phyloP scores from a whole-genome alignment of 208 protist genomes.

The Wallacemonas collosoma region DNA sequence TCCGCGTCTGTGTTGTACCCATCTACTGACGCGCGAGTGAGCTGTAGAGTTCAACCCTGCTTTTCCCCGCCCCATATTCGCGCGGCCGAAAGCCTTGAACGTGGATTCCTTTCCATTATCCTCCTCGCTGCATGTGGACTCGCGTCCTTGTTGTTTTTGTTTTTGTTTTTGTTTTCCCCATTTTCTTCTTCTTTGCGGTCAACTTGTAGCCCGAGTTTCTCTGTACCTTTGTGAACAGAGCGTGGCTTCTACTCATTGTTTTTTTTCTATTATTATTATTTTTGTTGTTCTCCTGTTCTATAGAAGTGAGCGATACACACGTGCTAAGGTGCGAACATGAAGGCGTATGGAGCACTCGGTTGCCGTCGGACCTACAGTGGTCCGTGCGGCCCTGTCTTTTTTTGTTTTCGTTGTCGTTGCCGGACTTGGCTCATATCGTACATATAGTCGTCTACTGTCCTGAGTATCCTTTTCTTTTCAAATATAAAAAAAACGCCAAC shows the following conservation, averaged over 20 bases:
- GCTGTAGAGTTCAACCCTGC: background rate
- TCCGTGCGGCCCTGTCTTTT: too few species aligned
- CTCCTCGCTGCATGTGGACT: background rate
- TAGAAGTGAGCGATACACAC: too few species aligned
- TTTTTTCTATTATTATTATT: constrained; percentile 15
- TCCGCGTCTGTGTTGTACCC: background rate
- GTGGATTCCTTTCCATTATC: background rate
- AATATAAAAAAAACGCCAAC: constrained; percentile 2
- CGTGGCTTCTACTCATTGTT: background rate
- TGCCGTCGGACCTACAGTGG: too few species aligned
- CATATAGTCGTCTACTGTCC: too few species aligned
- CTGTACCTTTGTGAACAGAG: background rate
- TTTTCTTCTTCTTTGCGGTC: background rate
- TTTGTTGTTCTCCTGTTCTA: too few species aligned
- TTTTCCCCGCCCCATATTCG: too few species aligned
- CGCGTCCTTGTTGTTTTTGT: background rate
- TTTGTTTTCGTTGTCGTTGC: too few species aligned
- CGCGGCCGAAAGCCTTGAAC: background rate
- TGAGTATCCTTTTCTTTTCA: constrained; percentile 8
- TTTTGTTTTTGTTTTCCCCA: constrained; percentile 8
- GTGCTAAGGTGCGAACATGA: too few species aligned
- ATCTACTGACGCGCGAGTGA: constrained; percentile 3
- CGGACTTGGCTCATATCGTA: too few species aligned
- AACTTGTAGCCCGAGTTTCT: too few species aligned
- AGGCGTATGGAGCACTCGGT: too few species aligned